Percentiles rank a stretch among this genome's conserved stretches.
These are phyloP conservation scores for Hymenoscyphus linearis DNA, from an alignment of 2,329 filamentous ascomycete species.

Conservation along the genomic window DNA sequence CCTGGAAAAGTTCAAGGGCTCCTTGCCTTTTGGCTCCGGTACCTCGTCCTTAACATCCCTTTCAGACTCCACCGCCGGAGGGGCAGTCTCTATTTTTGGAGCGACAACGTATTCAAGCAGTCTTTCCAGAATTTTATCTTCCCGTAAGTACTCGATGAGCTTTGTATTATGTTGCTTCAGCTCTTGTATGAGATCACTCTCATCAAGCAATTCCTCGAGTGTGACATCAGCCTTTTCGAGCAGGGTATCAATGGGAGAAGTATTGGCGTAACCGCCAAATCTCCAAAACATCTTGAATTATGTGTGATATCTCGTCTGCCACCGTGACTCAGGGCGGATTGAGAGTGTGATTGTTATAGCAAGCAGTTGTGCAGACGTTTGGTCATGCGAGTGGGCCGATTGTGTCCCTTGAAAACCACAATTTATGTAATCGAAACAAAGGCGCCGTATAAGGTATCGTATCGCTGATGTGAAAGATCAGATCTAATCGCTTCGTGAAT, in stretches of 20 bases:
- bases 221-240: conserved; percentile 94
- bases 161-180: conserved; percentile 98
- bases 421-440: conserved; percentile 20
- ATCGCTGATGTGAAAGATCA: conserved; percentile 11
- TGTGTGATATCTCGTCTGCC: conserved; percentile 29
- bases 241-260: conserved; percentile 92
- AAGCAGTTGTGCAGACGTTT: conserved; percentile 19
- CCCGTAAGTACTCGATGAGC: conserved; percentile 90
- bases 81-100: conserved; percentile 58
- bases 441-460: conserved; percentile 15
- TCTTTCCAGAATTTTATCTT: conserved; percentile 76
- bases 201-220: conserved; percentile 91
- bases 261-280: conserved; percentile 97
- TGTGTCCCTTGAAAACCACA: conserved; percentile 17
- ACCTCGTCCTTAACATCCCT: conserved; percentile 44
- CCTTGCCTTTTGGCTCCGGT: conserved; percentile 43
- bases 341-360: conserved; percentile 19
- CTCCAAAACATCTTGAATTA: conserved; percentile 91
- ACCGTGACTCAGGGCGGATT: conserved; percentile 22
- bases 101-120: conserved; percentile 90
- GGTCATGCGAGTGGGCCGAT: conserved; percentile 30
- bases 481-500: conserved; percentile 22
- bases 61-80: conserved; percentile 47
- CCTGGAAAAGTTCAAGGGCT: conserved; percentile 45
- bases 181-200: conserved; percentile 94